Evolutionary conservation across 2,329 filamentous ascomycete genomes (phyloP).

Genomic region (Moelleriella libera): DNA sequence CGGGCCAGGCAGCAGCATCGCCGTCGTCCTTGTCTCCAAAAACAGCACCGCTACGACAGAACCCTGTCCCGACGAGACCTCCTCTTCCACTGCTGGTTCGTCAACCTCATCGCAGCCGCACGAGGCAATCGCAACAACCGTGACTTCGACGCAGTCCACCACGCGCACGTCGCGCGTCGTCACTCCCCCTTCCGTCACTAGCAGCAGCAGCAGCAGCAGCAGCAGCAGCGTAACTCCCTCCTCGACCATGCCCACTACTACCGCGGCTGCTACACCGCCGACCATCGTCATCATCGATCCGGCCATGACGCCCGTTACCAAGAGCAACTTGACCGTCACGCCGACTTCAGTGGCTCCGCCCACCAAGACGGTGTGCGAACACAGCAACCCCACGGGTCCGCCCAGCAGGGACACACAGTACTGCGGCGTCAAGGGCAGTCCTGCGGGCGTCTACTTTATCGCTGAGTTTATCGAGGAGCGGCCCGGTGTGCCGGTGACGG

Average conservation of each 20-base stretch:
- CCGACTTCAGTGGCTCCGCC: slow-evolving; percentile 9
- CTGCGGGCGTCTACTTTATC: slow-evolving; percentile 21
- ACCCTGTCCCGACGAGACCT: no score
- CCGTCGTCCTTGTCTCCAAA: no score
- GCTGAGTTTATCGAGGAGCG: slow-evolving; percentile 22
- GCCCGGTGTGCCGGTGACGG: slow-evolving; percentile 16
- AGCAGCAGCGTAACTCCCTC: not conserved
- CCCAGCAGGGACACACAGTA: slow-evolving; percentile 15
- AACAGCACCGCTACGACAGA: no score
- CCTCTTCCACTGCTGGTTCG: no score
- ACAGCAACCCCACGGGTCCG: slow-evolving; percentile 14
- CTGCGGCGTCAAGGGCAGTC: slow-evolving; percentile 23
- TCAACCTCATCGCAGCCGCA: no score
- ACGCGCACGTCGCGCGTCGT: no score
- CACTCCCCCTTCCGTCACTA: no score
- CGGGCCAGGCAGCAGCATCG: no score
- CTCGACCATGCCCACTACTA: not conserved
- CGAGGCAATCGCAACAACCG: no score
- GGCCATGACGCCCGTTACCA: slow-evolving; percentile 15
- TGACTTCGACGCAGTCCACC: no score
- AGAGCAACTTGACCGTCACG: slow-evolving; percentile 11
- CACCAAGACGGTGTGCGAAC: slow-evolving; percentile 17
- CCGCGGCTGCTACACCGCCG: not conserved
- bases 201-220: not conserved
- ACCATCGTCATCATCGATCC: slow-evolving; percentile 17